phyloP scores from a whole-genome alignment of 805 yeast species.

The Saccharomycopsis selenospora region DNA sequence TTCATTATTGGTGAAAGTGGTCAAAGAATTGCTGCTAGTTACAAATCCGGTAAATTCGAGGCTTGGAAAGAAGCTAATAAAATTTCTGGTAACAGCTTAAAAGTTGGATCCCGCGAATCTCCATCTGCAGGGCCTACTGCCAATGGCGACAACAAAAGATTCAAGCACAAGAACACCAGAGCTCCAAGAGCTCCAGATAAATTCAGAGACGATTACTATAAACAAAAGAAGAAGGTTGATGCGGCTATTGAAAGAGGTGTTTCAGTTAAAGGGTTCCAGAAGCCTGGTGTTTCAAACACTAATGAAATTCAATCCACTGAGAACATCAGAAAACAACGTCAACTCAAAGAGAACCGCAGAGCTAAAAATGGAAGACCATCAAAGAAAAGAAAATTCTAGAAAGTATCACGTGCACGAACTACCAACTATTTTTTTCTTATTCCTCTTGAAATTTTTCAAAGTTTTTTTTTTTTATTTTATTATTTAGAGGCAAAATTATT shows the following conservation, averaged over 20 bases:
- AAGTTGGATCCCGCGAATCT: constrained; percentile 44
- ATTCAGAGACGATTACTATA: constrained; percentile 76
- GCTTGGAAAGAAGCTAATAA: constrained; percentile 79
- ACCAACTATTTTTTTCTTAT: no score
- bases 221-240: constrained; percentile 74
- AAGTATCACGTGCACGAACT: no score
- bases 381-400: constrained; percentile 33
- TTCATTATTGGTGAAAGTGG: constrained; percentile 95
- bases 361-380: constrained; percentile 83
- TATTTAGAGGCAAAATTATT: no score
- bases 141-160: constrained; percentile 35
- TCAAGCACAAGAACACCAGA: constrained; percentile 62
- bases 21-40: constrained; percentile 83
- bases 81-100: constrained; percentile 38
- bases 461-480: no score
- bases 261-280: constrained; percentile 57
- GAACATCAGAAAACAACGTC: constrained; percentile 74
- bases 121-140: constrained; percentile 23
- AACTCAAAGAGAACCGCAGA: constrained; percentile 56
- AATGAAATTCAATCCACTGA: constrained; percentile 61
- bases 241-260: constrained; percentile 74
- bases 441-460: no score
- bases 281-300: constrained; percentile 28
- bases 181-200: constrained; percentile 93
- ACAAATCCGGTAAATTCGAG: constrained; percentile 84